Conservation (phyloP, 139 green algal genomes). For the Desmodesmus armatus region DNA sequence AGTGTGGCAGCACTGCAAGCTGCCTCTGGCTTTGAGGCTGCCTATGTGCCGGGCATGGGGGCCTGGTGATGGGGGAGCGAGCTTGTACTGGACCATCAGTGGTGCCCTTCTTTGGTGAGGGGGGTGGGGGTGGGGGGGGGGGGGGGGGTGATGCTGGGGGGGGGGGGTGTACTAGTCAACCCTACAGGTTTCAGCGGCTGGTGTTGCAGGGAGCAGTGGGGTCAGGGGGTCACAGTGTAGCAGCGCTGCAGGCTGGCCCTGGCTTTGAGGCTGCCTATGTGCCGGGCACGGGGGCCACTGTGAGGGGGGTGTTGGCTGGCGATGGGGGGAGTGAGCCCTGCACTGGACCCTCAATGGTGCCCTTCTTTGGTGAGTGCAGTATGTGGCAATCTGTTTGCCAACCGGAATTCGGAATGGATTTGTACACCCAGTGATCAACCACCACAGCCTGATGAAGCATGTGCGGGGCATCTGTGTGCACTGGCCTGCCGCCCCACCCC, state of each 20-base stretch:
- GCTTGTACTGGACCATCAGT: not conserved
- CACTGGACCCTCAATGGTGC: not conserved
- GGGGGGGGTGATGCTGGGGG: too few species aligned
- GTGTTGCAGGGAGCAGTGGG: not conserved
- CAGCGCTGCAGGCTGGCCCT: too few species aligned
- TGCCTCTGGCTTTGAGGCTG: not conserved
- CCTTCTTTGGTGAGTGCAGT: slow-evolving; percentile 3
- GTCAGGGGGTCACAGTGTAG: too few species aligned
- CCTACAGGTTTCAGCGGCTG: not conserved
- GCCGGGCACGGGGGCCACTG: not conserved
- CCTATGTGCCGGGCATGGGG: not conserved
- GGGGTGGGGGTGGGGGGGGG: not conserved
- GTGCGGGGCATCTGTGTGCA: too few species aligned
- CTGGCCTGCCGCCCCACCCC: too few species aligned
- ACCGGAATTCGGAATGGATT: too few species aligned
- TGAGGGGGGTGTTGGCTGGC: not conserved
- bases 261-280: not conserved
- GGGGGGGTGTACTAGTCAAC: not conserved
- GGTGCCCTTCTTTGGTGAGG: slow-evolving; percentile 5
- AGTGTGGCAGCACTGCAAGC: too few species aligned
- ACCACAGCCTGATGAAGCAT: too few species aligned
- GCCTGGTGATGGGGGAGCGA: not conserved
- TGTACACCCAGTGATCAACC: too few species aligned
- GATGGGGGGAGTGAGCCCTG: too few species aligned
- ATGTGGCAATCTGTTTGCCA: too few species aligned